These are phyloP conservation scores for Senna tora DNA, from an alignment of 306 rosid genomes.

Conservation along the genomic window DNA sequence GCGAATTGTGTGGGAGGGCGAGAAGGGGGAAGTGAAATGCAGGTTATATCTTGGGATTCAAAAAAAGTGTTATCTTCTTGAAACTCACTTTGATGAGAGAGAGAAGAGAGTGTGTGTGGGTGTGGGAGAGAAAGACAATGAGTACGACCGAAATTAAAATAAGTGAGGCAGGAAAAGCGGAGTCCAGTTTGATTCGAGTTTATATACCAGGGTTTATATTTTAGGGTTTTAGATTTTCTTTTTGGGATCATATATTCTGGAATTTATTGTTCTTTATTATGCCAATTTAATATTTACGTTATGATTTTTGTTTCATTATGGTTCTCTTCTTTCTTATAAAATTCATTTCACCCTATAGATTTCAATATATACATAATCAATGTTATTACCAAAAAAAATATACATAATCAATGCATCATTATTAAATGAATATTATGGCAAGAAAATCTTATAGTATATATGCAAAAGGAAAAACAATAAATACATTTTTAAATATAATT, in stretches of 20 bases:
- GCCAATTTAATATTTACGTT: too few relatives aligned
- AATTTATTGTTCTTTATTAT: not conserved
- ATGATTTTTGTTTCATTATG: too few relatives aligned
- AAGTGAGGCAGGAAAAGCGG: slow-evolving; percentile 34
- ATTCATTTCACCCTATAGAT: too few relatives aligned
- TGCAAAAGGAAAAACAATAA: too few relatives aligned
- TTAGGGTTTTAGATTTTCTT: slow-evolving; percentile 34
- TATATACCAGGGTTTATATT: slow-evolving; percentile 27
- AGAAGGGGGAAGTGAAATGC: slow-evolving; percentile 35
- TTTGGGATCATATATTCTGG: too few relatives aligned
- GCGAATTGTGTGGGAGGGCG: not conserved
- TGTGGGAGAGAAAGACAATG: not conserved
- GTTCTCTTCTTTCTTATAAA: too few relatives aligned
- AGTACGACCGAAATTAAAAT: slow-evolving; percentile 5
- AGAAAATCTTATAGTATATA: too few relatives aligned
- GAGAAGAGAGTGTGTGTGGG: not conserved
- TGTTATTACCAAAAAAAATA: too few relatives aligned
- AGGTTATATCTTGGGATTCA: slow-evolving; percentile 29
- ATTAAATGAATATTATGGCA: too few relatives aligned
- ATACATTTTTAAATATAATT: too few relatives aligned
- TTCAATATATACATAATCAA: too few relatives aligned
- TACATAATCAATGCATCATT: too few relatives aligned
- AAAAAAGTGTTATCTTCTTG: not conserved
- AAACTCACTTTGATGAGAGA: slow-evolving; percentile 12
- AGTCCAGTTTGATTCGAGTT: slow-evolving; percentile 5